A percentile compares a stretch with the other conserved stretches of the same genome.
phyloP scores from a whole-genome alignment of 1,284 basidiomycete genomes.

The Microbotryum scabiosae region DNA sequence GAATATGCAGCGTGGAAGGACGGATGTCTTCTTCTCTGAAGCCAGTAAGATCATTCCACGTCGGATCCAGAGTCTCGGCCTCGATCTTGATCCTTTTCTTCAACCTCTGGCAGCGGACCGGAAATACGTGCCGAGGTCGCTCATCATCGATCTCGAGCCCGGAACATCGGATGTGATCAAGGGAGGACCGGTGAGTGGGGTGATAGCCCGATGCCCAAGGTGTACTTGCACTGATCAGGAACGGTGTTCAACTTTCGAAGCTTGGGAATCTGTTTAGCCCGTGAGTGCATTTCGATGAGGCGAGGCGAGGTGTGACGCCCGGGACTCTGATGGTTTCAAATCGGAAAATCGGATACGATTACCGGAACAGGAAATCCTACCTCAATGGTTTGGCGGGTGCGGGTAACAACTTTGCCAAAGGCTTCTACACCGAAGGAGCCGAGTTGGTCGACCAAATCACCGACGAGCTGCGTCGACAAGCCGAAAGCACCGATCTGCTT shows the following conservation, averaged over 20 bases:
- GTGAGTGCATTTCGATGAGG: constrained; percentile 52
- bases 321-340: no score
- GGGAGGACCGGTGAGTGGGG: neutral
- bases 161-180: constrained; percentile 65
- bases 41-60: neutral
- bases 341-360: no score
- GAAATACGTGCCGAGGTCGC: constrained; percentile 87
- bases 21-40: constrained; percentile 22
- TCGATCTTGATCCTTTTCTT: neutral
- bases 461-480: constrained; percentile 44
- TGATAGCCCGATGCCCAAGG: neutral
- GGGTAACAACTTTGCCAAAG: constrained; percentile 87
- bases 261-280: constrained; percentile 73
- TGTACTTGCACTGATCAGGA: no score
- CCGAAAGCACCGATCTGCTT: constrained; percentile 71
- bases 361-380: neutral
- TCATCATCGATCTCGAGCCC: constrained; percentile 84
- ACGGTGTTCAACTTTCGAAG: neutral
- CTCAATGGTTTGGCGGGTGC: constrained; percentile 37
- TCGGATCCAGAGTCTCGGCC: no score
- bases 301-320: neutral
- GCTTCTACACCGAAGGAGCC: constrained; percentile 67
- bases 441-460: constrained; percentile 79
- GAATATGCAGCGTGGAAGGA: no score
- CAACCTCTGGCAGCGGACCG: constrained; percentile 36